Conservation (phyloP, 1,284 basidiomycete genomes). For the Ganoderma sinense region DNA sequence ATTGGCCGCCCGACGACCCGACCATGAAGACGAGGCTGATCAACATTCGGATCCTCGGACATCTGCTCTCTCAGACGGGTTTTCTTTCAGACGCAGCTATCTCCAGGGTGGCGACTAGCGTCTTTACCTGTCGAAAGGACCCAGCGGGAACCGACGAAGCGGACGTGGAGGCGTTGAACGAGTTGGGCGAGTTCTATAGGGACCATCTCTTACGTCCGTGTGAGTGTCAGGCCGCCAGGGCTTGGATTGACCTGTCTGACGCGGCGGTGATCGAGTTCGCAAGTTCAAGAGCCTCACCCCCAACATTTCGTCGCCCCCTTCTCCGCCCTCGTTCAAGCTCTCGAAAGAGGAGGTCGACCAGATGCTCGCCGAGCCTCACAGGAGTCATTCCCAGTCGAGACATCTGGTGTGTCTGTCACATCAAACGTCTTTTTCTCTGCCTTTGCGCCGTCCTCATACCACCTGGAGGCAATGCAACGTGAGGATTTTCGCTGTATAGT, state of each 20-base stretch:
- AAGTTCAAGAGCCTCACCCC: background rate
- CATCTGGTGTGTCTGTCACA: background rate
- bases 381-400: background rate
- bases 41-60: slow-evolving; percentile 4
- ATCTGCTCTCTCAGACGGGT: background rate
- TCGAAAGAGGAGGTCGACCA: background rate
- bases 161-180: background rate
- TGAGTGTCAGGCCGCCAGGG: background rate
- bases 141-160: background rate
- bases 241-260: background rate
- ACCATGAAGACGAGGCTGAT: background rate
- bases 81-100: background rate
- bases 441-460: background rate
- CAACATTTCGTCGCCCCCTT: background rate
- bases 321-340: background rate
- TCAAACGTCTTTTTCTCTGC: background rate
- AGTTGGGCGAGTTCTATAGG: background rate
- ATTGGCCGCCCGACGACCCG: background rate
- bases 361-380: background rate
- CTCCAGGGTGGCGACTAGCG: background rate
- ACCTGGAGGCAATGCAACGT: background rate
- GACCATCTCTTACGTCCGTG: background rate
- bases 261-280: background rate
- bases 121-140: background rate
- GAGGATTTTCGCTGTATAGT: background rate